Base-by-base conservation (phyloP, 2,329 filamentous ascomycete genomes). In the Ceratocystis variospora region DNA sequence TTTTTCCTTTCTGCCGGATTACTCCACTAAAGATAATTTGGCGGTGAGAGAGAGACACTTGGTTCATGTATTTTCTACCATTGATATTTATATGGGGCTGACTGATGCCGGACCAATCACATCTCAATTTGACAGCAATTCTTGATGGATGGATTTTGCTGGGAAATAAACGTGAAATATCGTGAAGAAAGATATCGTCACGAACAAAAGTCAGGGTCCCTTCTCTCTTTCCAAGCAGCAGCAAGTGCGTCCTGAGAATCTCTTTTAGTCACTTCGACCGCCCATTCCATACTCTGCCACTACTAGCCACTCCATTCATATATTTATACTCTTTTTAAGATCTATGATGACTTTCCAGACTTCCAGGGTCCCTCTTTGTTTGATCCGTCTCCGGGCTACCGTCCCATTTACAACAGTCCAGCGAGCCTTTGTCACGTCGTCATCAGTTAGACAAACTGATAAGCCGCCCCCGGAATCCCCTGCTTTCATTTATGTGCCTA, bases 401-500 rank as follows among this genome's bases (percentile, higher is more conserved):
- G 31, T 22, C 10, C 62, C 28, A n/a, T 37, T 22, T 31, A 10
- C 17, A 4, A n/a, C 25, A 15, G n/a, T 41, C 45, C 66, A 46
- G 41, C 50, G 45, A 17, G 53, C 62, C 44, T 59, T 48, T 59
- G 19, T 25, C 10, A n/a, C 62, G 19, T 37, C 48, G 22, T 22
- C 48, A 15, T 48, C 50, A 31, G 67, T 75, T 75, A 25, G 73
- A 73, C 6, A 74, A 74, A 28, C 17, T 37, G 50, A 59, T 25
- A 64, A 57, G 28, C 48, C 92, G 69, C 87, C 87, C 19, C 93
- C 94, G 62, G 89, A 96, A 74, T 96, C 91, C 45, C 93, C 94
- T 61, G 83, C 83, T 70, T 97, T 88, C 79, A 88, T 97, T 77
- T 85, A 90, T 70, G 80, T 96, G 66, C 93, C 92, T 61, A 80